phyloP scores from a whole-genome alignment of 164 flowering plant genomes.

The Buxus sempervirens region DNA sequence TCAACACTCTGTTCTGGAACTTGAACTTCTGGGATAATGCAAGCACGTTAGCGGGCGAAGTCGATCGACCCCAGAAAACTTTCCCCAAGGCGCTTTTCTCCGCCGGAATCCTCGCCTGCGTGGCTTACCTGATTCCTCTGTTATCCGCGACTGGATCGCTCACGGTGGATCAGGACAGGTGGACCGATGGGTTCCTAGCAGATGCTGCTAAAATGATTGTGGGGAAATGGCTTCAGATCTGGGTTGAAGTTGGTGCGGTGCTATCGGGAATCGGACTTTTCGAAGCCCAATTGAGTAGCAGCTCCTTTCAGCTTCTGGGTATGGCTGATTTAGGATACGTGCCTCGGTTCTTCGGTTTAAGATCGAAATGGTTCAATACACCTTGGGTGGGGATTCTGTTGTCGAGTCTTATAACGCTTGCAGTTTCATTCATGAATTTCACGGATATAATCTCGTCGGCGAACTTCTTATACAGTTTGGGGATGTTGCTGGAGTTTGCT shows the following conservation, averaged over 20 bases:
- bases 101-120: constrained; percentile 46
- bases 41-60: constrained; percentile 73
- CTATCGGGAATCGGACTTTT: constrained; percentile 50
- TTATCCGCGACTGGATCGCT: constrained; percentile 47
- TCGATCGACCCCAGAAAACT: constrained; percentile 50
- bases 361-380: constrained; percentile 51
- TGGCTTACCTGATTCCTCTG: constrained; percentile 52
- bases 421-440: constrained; percentile 42
- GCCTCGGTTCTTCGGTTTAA: constrained; percentile 26
- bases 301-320: constrained; percentile 49
- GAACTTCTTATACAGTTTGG: constrained; percentile 58
- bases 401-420: constrained; percentile 36
- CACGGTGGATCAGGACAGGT: constrained; percentile 31
- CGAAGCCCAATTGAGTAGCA: constrained; percentile 62
- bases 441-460: constrained; percentile 44
- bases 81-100: constrained; percentile 50
- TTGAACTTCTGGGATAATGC: constrained; percentile 90
- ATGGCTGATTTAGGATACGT: constrained; percentile 55
- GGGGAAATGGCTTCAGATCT: constrained; percentile 55
- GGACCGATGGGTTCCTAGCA: constrained; percentile 58
- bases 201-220: constrained; percentile 44
- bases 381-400: constrained; percentile 54
- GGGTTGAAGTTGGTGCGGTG: constrained; percentile 48
- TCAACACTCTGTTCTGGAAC: constrained; percentile 91
- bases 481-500: constrained; percentile 64